Percentiles rank a stretch among this genome's conserved stretches.
phyloP scores from a whole-genome alignment of 768 basidiomycete species.

The Kwoniella europaea region DNA sequence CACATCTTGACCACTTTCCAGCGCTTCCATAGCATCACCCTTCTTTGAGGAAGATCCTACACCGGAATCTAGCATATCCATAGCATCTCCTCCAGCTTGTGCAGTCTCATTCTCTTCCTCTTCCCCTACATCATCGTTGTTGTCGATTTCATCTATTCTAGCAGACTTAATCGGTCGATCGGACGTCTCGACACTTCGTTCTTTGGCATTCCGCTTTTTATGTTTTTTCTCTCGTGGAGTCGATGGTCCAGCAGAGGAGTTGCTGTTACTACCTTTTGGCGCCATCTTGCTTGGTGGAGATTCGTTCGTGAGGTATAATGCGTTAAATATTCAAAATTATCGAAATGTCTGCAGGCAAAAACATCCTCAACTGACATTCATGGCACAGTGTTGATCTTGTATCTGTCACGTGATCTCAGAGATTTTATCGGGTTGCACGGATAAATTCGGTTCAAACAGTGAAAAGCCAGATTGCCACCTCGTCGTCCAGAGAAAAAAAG shows the following conservation, averaged over 20 bases:
- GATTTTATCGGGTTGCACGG: background rate
- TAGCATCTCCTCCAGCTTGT: slow-evolving; percentile 28
- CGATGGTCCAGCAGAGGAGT: slow-evolving; percentile 23
- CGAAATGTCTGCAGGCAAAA: background rate
- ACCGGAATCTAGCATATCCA: slow-evolving; percentile 27
- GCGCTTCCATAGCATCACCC: slow-evolving; percentile 24
- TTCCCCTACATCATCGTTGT: slow-evolving; percentile 19
- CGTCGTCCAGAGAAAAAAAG: slow-evolving; percentile 4
- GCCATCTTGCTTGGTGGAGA: background rate
- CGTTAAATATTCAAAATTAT: background rate
- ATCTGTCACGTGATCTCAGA: background rate
- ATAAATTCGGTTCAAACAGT: background rate
- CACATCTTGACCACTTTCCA: slow-evolving; percentile 27
- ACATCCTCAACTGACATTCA: background rate
- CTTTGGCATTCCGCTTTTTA: slow-evolving; percentile 25
- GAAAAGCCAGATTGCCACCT: too few species aligned
- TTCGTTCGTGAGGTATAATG: too few species aligned
- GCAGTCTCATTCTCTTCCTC: slow-evolving; percentile 32
- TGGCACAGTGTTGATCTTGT: background rate
- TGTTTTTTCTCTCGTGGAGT: slow-evolving; percentile 24
- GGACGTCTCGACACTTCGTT: slow-evolving; percentile 20
- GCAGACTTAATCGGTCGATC: slow-evolving; percentile 32
- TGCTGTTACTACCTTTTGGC: background rate
- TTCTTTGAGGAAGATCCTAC: background rate
- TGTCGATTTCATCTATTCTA: slow-evolving; percentile 23